Base-by-base conservation (phyloP, 2,329 filamentous ascomycete genomes). In the Neonectria punicea region DNA sequence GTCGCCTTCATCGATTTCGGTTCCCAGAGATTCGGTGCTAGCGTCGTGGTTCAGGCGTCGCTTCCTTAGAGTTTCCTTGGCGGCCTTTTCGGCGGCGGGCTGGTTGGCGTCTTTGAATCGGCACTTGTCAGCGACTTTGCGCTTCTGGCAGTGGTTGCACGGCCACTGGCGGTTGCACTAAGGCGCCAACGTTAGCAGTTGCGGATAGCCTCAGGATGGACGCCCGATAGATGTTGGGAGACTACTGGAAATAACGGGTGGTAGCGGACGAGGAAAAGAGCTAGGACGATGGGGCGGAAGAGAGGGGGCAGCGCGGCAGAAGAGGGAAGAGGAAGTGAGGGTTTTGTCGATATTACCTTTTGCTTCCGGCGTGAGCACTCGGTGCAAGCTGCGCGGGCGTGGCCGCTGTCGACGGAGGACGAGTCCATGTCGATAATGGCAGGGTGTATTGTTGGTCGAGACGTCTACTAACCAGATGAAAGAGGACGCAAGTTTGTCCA, bases 281-380 rank as follows among this genome's bases (percentile, higher is more conserved):
- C 32, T 34, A 49, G 10, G 8, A 43, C n/a, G 39, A 32, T 20
- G 16, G 9, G 28, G 32, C 25, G 34, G 41, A 30, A 18, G n/a
- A 10, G 39, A 43, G n/a, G 39, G 16, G 13, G 39, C 39, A 20
- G 39, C 39, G 39, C 8, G 20, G 36, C 5, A 16, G 36, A 39
- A 16, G 36, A n/a, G 7, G 16, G 14, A n/a, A 14, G 13, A n/a
- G 14, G 36, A 39, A 14, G 36, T 16, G n/a, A 18, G 7, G 5
- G 11, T 43, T 18, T 20, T 36, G 46, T 34, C 6, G 13, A 39
- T 47, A 16, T 62, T 71, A 79, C 79, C 73, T 78, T 81, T 72
- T 81, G 79, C 71, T 81, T 81, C 53, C 79, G 77, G 16, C 79
- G 76, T 41, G 76, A 72, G 61, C 79, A 84, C 70, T 84, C 82